Evolutionary conservation across 257 asterid genomes (phyloP).

Genomic region (Solanum chilense): DNA sequence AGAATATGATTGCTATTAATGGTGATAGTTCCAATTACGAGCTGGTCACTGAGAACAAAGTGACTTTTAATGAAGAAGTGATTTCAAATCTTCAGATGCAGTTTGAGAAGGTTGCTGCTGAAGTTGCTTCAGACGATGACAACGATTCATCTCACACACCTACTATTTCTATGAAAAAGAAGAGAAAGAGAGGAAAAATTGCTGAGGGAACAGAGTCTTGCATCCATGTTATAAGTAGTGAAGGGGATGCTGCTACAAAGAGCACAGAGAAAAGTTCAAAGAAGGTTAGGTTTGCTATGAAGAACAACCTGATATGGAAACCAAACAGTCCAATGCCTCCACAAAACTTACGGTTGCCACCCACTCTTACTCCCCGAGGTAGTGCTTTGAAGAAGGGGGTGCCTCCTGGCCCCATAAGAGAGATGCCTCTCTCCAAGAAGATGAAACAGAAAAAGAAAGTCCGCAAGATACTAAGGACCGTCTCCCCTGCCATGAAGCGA

Average conservation of each 20-base stretch:
- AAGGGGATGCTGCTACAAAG: conserved; percentile 28
- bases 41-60: conserved; percentile 20
- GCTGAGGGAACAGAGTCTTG: conserved; percentile 8
- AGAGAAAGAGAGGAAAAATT: conserved; percentile 45
- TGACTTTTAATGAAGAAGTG: conserved; percentile 32
- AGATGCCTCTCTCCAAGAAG: conserved; percentile 38
- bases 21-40: conserved; percentile 8
- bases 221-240: conserved; percentile 1
- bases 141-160: conserved; percentile 21
- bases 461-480: conserved; percentile 13
- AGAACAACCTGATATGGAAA: conserved; percentile 86
- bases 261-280: conserved; percentile 58
- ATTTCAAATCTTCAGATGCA: conserved; percentile 78
- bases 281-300: conserved; percentile 84
- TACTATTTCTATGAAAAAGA: conserved; percentile 21
- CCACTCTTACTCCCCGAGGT: conserved; percentile 86
- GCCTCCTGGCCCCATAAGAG: conserved; percentile 79
- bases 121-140: conserved; percentile 25
- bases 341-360: conserved; percentile 78
- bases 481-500: conserved; percentile 18
- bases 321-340: conserved; percentile 93
- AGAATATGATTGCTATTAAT: conserved; percentile 1
- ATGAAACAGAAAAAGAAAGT: conserved; percentile 43
- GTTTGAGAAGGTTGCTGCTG: conserved; percentile 84
- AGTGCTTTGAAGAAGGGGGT: conserved; percentile 97